These are phyloP conservation scores for Plenodomus biglobosus DNA, from an alignment of 2,329 filamentous ascomycete genomes.

Conservation along the genomic window DNA sequence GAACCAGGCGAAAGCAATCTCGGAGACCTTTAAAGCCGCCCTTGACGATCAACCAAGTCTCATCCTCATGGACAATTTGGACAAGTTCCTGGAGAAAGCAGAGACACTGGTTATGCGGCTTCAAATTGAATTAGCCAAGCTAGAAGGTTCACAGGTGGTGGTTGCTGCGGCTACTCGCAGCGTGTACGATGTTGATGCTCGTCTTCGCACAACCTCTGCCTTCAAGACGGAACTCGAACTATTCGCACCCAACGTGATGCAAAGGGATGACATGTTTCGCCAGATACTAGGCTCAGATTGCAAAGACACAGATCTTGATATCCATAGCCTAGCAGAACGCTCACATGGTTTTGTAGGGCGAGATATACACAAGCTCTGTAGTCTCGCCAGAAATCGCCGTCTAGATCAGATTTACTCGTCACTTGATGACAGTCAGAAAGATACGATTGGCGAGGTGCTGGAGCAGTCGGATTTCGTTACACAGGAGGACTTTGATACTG, in stretches of 20 bases:
- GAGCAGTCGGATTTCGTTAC: constrained; percentile 25
- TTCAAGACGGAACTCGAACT: constrained; percentile 71
- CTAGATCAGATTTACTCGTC: constrained; percentile 20
- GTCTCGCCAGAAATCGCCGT: constrained; percentile 52
- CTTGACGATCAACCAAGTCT: constrained; percentile 70
- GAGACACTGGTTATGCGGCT: constrained; percentile 30
- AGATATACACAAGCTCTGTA: constrained; percentile 69
- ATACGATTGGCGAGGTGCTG: constrained; percentile 17
- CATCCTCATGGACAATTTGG: constrained; percentile 76
- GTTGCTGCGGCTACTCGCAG: constrained; percentile 76
- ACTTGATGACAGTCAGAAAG: constrained; percentile 27
- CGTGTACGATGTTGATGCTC: constrained; percentile 69
- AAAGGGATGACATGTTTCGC: constrained; percentile 73
- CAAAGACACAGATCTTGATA: constrained; percentile 51
- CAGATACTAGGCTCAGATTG: constrained; percentile 50
- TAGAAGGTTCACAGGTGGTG: constrained; percentile 62
- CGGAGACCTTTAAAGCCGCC: constrained; percentile 70
- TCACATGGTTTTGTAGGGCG: constrained; percentile 86
- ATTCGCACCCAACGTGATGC: constrained; percentile 71
- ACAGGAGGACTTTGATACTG: constrained; percentile 61
- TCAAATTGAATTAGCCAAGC: constrained; percentile 50
- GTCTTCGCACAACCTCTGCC: constrained; percentile 65
- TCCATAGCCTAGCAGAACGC: constrained; percentile 63
- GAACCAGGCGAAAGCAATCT: constrained; percentile 58
- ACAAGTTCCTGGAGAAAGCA: constrained; percentile 56